Evolutionary conservation across 768 basidiomycete species (phyloP).

Genomic region (Leccinum ochraceum): DNA sequence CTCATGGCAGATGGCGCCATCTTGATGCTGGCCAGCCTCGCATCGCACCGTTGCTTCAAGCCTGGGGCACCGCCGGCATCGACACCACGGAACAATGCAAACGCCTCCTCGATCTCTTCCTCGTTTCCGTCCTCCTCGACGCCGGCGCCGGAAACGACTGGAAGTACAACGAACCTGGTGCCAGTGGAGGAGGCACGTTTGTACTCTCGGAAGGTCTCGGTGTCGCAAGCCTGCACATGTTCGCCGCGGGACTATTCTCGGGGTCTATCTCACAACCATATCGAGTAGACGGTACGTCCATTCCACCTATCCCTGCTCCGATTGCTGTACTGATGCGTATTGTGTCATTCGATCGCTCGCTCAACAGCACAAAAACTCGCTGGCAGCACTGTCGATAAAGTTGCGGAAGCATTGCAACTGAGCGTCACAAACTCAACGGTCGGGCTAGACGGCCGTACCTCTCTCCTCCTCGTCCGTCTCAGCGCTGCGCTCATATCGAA

Average conservation of each 20-base stretch:
- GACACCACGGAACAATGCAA: conserved; percentile 62
- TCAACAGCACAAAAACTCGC: conserved; percentile 67
- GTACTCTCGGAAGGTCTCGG: conserved; percentile 80
- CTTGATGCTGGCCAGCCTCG: conserved; percentile 71
- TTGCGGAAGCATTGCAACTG: conserved; percentile 79
- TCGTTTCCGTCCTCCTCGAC: conserved; percentile 90
- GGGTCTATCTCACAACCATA: conserved; percentile 54
- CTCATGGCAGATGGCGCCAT: conserved; percentile 90
- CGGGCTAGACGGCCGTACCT: conserved; percentile 84
- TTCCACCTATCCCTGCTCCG: background rate
- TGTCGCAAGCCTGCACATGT: conserved; percentile 92
- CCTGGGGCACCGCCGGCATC: conserved; percentile 50
- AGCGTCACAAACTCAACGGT: conserved; percentile 78
- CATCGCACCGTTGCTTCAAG: conserved; percentile 56
- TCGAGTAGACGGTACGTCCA: conserved; percentile 73
- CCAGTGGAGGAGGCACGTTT: conserved; percentile 52
- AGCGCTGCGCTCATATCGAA: conserved; percentile 65
- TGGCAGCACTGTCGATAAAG: conserved; percentile 56
- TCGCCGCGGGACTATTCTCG: conserved; percentile 80
- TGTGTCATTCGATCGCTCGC: conserved; percentile 4
- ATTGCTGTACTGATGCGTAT: conserved; percentile 12
- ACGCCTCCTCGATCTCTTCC: conserved; percentile 84
- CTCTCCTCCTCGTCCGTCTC: conserved; percentile 67
- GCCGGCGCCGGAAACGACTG: conserved; percentile 89
- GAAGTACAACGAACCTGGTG: conserved; percentile 66